Conservation (phyloP, 1,139 yeast species). For the Pichia sp. region DNA sequence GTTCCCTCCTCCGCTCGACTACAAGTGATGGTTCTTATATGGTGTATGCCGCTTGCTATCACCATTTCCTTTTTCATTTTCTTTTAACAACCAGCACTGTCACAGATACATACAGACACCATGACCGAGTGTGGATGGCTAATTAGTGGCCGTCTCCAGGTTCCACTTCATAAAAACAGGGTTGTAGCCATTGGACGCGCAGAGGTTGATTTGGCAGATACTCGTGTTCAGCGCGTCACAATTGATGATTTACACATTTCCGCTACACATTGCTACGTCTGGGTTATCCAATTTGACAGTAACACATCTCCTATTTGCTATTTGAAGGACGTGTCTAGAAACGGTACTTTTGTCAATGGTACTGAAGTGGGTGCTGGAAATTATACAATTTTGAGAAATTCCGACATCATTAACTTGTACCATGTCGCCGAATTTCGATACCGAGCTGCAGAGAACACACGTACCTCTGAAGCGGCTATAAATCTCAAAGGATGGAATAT, state of each 20-base stretch:
- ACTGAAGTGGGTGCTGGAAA: conserved; percentile 19
- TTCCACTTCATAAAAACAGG: conserved; percentile 50
- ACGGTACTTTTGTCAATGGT: conserved; percentile 46
- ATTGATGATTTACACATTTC: conserved; percentile 16
- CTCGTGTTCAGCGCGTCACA: conserved; percentile 9
- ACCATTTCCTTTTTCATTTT: too few relatives aligned
- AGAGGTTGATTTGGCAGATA: conserved; percentile 47
- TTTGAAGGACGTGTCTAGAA: conserved; percentile 45
- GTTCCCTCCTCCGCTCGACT: too few relatives aligned
- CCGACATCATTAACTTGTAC: too few relatives aligned
- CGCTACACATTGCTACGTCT: conserved; percentile 21
- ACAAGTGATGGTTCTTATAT: too few relatives aligned
- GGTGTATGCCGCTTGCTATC: too few relatives aligned
- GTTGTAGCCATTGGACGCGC: conserved; percentile 55
- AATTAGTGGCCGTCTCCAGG: background rate
- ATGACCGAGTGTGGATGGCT: conserved; percentile 1
- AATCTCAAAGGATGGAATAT: conserved; percentile 35
- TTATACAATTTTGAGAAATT: conserved; percentile 33
- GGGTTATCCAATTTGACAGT: conserved; percentile 38
- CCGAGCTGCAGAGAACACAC: too few relatives aligned
- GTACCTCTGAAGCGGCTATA: too few relatives aligned
- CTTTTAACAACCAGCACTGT: too few relatives aligned
- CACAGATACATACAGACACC: background rate
- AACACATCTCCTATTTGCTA: conserved; percentile 42
- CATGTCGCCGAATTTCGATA: too few relatives aligned